Base-by-base conservation (phyloP, 495 filamentous ascomycete species). In the Beverwykella pulmonaria region DNA sequence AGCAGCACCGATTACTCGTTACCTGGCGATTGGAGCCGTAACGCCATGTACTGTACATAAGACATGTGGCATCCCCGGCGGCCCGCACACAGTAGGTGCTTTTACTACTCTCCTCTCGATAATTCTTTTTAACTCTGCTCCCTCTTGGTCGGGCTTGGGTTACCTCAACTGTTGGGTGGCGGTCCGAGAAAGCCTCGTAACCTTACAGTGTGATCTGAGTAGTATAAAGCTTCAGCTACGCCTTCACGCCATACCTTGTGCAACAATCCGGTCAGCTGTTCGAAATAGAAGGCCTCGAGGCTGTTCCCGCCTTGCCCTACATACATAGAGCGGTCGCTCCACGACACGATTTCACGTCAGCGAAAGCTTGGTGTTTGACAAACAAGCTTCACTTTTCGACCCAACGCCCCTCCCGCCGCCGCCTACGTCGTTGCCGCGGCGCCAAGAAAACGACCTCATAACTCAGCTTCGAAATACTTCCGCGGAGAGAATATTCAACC, bases 101-200 rank as follows among this genome's bases (percentile, higher is more conserved):
- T 49, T 20, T 49, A 17, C 14, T 17, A 19, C 53, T 23, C 29
- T 34, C 34, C 30, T 50, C 15, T 48, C 25, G 15, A 3, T 29
- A 10, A 32, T 14, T 39, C 17, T 50, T 53, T 58, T 54, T 12
- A 32, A 14, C 48, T 23, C 50, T n/a, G n/a, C 29, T 23, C 20
- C 6, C 52, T 58, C 54, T 66, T 66, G 63, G 56, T 53, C 53
- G 52, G 32, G 44, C 60, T 69, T 69, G 53, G 59, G 59, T 59
- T 64, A 48, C 59, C n/a, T 54, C 53, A 25, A 19, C 32, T 9
- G 17, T 50, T 58, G 9, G 15, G 50, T 68, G 52, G 59, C 65
- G 65, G 44, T 27, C 30, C 25, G 52, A 52, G 46, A 52, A 58
- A 62, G 65, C 65, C 65, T 67, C 47, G 39, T 49, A 15, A 48